Evolutionary conservation across 1,284 basidiomycete genomes (phyloP).

Genomic region (Tetrapyrgos nigripes): DNA sequence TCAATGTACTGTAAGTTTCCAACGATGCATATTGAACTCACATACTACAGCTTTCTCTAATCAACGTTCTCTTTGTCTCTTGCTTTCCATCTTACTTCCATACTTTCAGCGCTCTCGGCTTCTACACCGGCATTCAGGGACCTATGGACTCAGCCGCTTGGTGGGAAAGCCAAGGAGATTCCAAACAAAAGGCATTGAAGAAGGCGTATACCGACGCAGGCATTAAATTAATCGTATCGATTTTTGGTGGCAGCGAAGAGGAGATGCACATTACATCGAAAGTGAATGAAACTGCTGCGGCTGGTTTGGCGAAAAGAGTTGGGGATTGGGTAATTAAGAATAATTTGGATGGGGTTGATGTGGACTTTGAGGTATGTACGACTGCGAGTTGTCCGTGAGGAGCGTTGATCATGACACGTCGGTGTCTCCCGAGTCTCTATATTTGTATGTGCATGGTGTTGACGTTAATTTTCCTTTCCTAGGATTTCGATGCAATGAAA

Average conservation of each 20-base stretch:
- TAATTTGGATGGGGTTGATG: constrained; percentile 8
- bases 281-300: background rate
- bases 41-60: background rate
- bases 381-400: background rate
- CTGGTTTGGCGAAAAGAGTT: background rate
- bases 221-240: constrained; percentile 10
- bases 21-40: background rate
- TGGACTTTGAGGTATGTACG: constrained; percentile 7
- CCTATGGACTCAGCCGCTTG: background rate
- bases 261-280: background rate
- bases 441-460: no score
- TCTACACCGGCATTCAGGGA: background rate
- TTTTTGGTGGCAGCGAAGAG: background rate
- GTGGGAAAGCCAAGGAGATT: background rate
- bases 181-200: background rate
- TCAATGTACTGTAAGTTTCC: constrained; percentile 1
- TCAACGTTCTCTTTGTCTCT: no score
- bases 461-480: no score
- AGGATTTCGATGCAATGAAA: constrained; percentile 5
- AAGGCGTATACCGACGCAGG: background rate
- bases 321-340: constrained; percentile 3
- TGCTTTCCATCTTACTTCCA: background rate
- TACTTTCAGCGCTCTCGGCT: background rate
- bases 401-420: no score
- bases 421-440: no score